These are phyloP conservation scores for Hyaloperonospora brassicae DNA, from an alignment of 352 stramenopile species.

Conservation along the genomic window DNA sequence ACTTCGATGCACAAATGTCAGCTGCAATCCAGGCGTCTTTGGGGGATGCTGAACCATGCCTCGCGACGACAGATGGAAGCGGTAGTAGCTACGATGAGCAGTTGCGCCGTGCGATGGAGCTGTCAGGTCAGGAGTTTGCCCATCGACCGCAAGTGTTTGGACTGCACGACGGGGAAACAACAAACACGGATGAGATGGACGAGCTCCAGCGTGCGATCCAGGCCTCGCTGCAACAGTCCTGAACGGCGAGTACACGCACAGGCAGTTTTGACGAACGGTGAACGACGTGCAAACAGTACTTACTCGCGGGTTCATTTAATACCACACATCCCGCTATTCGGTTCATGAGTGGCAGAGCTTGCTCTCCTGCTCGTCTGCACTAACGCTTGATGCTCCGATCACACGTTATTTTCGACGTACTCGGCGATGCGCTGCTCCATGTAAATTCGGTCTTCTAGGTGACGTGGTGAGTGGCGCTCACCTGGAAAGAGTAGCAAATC, in stretches of 20 bases:
- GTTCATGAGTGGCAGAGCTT: constrained; percentile 2
- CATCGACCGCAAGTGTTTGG: constrained; percentile 14
- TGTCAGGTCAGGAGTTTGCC: constrained; percentile 54
- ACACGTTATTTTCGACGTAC: constrained; percentile 76
- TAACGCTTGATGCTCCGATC: constrained; percentile 21
- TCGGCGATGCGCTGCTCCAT: constrained; percentile 92
- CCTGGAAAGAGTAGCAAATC: constrained; percentile 94
- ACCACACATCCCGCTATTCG: constrained; percentile 15
- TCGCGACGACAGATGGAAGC: constrained; percentile 3
- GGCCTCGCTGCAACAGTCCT: constrained; percentile 55
- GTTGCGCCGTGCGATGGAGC: constrained; percentile 44
- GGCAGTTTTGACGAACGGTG: constrained; percentile 10
- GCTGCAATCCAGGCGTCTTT: constrained; percentile 68
- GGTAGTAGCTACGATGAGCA: constrained; percentile 55
- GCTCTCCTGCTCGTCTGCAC: constrained; percentile 3
- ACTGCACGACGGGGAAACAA: constrained; percentile 14
- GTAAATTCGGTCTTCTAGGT: constrained; percentile 89
- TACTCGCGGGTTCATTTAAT: constrained; percentile 18
- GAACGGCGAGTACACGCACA: constrained; percentile 4
- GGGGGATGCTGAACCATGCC: constrained; percentile 7
- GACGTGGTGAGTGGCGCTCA: constrained; percentile 92
- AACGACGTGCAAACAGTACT: constrained; percentile 10
- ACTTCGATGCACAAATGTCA: constrained; percentile 51
- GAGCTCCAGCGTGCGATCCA: constrained; percentile 78
- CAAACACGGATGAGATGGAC: constrained; percentile 57